Conservation (phyloP, 768 basidiomycete genomes). For the Boletus tylopilopsis region DNA sequence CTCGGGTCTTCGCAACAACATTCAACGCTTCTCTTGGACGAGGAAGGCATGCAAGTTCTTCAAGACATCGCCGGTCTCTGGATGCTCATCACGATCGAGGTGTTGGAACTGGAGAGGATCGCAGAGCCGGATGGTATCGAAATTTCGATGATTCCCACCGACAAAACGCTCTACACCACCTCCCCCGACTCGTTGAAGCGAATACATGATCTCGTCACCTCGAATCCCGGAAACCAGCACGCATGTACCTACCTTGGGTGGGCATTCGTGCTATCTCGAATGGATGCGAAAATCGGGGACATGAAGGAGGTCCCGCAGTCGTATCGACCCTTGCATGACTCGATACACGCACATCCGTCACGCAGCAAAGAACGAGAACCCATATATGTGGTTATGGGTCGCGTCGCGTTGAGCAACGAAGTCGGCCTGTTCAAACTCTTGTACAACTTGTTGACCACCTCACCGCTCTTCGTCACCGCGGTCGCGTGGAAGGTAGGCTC, state of each 20-base stretch:
- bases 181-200: slow-evolving; percentile 59
- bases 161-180: slow-evolving; percentile 52
- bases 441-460: slow-evolving; percentile 55
- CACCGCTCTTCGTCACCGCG: slow-evolving; percentile 74
- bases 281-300: slow-evolving; percentile 45
- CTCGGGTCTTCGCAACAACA: slow-evolving; percentile 65
- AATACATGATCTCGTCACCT: slow-evolving; percentile 64
- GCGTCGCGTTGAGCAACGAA: slow-evolving; percentile 52
- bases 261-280: slow-evolving; percentile 74
- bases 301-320: slow-evolving; percentile 50
- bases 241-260: slow-evolving; percentile 75
- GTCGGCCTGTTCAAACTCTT: slow-evolving; percentile 60
- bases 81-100: slow-evolving; percentile 76
- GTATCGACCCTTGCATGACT: slow-evolving; percentile 55
- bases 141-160: slow-evolving; percentile 45
- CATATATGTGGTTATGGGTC: slow-evolving; percentile 53
- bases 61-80: slow-evolving; percentile 71
- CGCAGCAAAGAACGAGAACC: slow-evolving; percentile 57
- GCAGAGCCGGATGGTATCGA: slow-evolving; percentile 51
- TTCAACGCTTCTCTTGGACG: slow-evolving; percentile 64
- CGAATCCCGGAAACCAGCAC: slow-evolving; percentile 59
- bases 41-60: slow-evolving; percentile 61
- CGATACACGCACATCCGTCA: slow-evolving; percentile 40
- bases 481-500: slow-evolving; percentile 67
- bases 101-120: slow-evolving; percentile 73